Evolutionary conservation across 768 basidiomycete species (phyloP).

Genomic region (Lyophyllum decastes): DNA sequence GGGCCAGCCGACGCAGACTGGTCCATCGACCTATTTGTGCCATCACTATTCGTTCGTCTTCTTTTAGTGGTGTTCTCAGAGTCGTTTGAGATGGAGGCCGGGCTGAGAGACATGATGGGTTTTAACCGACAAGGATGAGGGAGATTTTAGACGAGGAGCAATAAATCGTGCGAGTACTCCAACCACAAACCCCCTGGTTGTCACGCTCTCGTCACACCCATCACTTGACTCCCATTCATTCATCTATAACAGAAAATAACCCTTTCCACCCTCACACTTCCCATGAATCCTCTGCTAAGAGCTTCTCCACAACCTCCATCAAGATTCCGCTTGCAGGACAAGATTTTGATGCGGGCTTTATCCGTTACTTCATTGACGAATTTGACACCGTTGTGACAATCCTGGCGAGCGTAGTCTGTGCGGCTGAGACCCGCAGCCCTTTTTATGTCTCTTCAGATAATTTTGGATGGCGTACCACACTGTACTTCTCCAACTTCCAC

Average conservation of each 20-base stretch:
- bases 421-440: conserved; percentile 14
- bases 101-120: conserved; percentile 65
- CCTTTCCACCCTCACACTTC: conserved; percentile 4
- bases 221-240: conserved; percentile 17
- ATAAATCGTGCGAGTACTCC: conserved; percentile 18
- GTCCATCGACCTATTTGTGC: conserved; percentile 26
- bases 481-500: neutral
- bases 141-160: conserved; percentile 14
- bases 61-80: conserved; percentile 60
- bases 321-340: conserved; percentile 1
- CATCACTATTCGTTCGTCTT: conserved; percentile 46
- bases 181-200: conserved; percentile 11
- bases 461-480: conserved; percentile 3
- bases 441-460: conserved; percentile 9
- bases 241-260: neutral
- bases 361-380: conserved; percentile 4
- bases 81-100: conserved; percentile 56
- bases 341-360: conserved; percentile 14
- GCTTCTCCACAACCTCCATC: conserved; percentile 14
- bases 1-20: conserved; percentile 37
- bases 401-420: neutral
- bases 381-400: neutral
- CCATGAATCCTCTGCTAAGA: neutral
- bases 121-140: conserved; percentile 18
- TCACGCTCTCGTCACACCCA: conserved; percentile 13